Percentiles rank a stretch among this genome's conserved stretches.
Evolutionary conservation across 441 rosid genomes (phyloP).

Genomic region (Gossypium lobatum): DNA sequence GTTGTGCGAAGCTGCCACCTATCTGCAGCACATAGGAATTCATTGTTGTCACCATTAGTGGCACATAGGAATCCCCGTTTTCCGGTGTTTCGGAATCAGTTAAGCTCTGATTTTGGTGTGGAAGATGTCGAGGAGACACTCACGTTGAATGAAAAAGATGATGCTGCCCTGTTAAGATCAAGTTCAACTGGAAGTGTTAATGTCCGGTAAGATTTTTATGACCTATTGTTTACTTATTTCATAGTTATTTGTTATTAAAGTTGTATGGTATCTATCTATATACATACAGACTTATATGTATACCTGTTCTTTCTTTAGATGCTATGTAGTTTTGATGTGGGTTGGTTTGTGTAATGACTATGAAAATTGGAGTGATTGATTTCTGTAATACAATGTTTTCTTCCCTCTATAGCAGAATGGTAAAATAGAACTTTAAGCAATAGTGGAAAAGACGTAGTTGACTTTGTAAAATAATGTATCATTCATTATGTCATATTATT

Average conservation of each 20-base stretch:
- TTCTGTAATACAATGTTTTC: background rate
- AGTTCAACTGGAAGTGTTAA: slow-evolving; percentile 23
- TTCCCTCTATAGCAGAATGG: background rate
- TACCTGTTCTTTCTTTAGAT: background rate
- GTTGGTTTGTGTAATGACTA: background rate
- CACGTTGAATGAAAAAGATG: slow-evolving; percentile 29
- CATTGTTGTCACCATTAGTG: slow-evolving; percentile 26
- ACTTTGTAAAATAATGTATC: background rate
- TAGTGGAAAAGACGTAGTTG: background rate
- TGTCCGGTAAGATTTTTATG: slow-evolving; percentile 38
- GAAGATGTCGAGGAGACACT: slow-evolving; percentile 32
- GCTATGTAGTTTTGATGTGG: background rate
- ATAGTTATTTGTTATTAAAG: background rate
- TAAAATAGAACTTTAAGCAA: background rate
- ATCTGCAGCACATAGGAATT: slow-evolving; percentile 20
- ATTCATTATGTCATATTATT: background rate
- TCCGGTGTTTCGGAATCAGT: slow-evolving; percentile 29
- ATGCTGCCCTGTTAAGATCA: slow-evolving; percentile 13
- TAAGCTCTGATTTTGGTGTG: slow-evolving; percentile 38
- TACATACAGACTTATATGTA: background rate
- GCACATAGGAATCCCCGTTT: slow-evolving; percentile 26
- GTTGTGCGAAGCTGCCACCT: slow-evolving; percentile 17
- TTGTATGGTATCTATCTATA: background rate
- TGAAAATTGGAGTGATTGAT: background rate
- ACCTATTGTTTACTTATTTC: slow-evolving; percentile 17